phyloP scores from a whole-genome alignment of 2,329 filamentous ascomycete species.

The Fusarium nisikadoi region DNA sequence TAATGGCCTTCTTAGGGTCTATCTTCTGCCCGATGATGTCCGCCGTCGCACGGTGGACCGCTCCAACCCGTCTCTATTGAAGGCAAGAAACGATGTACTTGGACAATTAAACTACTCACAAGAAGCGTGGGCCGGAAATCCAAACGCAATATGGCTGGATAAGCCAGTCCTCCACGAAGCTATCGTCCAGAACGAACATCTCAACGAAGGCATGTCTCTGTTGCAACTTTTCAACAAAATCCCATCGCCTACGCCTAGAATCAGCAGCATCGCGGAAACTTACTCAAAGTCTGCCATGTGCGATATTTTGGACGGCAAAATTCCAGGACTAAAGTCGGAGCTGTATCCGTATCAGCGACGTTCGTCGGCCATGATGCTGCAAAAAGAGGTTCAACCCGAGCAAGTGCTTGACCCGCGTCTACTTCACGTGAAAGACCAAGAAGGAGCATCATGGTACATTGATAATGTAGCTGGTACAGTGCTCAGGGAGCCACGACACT shows the following conservation, averaged over 20 bases:
- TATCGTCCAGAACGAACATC: constrained; percentile 41
- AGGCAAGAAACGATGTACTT: constrained; percentile 61
- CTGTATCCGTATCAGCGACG: constrained; percentile 84
- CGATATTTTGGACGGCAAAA: constrained; percentile 62
- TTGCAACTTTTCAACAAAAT: constrained; percentile 79
- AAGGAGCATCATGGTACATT: constrained; percentile 74
- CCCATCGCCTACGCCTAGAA: constrained; percentile 72
- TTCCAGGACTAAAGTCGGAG: constrained; percentile 69
- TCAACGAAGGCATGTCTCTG: constrained; percentile 62
- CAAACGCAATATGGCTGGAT: background rate
- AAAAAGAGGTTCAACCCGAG: constrained; percentile 76
- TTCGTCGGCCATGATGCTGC: constrained; percentile 85
- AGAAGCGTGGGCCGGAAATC: constrained; percentile 63
- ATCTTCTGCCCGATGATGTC: constrained; percentile 74
- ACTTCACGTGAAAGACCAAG: constrained; percentile 67
- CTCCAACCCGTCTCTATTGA: constrained; percentile 56
- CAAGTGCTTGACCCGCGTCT: constrained; percentile 79
- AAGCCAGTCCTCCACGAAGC: constrained; percentile 13
- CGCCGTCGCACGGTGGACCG: constrained; percentile 64
- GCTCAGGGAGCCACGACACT: constrained; percentile 73
- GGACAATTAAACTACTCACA: constrained; percentile 64
- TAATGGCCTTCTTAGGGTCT: constrained; percentile 61
- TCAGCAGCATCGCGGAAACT: constrained; percentile 58
- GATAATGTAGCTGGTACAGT: constrained; percentile 72
- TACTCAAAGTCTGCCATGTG: constrained; percentile 65